phyloP scores from a whole-genome alignment of 768 basidiomycete genomes.

The Mycena floridula region DNA sequence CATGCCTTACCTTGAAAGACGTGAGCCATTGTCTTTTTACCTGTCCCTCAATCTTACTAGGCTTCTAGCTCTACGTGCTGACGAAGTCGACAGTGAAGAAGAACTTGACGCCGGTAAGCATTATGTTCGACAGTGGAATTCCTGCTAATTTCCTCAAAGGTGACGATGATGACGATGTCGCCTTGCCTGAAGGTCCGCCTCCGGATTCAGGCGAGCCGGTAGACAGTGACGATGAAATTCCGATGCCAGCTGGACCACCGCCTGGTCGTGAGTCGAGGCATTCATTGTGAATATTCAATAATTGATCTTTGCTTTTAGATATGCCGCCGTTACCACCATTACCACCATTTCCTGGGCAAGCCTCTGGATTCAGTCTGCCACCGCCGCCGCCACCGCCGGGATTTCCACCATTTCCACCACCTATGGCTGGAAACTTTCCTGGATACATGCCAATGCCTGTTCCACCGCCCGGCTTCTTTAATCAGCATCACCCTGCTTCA shows the following conservation, averaged over 20 bases:
- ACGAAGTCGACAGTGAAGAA: conserved; percentile 59
- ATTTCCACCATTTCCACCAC: conserved; percentile 22
- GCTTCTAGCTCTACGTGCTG: conserved; percentile 47
- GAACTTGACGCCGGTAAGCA: conserved; percentile 46
- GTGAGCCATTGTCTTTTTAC: conserved; percentile 42
- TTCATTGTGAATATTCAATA: conserved; percentile 8
- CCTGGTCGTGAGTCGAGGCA: conserved; percentile 25
- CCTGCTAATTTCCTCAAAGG: conserved; percentile 2
- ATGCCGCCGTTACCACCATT: conserved; percentile 16
- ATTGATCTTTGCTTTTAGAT: no score
- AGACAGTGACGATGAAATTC: conserved; percentile 77
- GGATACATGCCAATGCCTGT: conserved; percentile 21
- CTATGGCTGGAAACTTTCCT: conserved; percentile 21
- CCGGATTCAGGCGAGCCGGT: conserved; percentile 42
- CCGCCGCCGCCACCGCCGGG: conserved; percentile 8
- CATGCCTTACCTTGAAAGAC: conserved; percentile 89
- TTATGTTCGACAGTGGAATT: background rate
- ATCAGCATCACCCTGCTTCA: conserved; percentile 42
- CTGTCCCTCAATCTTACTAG: background rate
- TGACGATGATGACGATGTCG: conserved; percentile 53
- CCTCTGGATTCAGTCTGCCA: conserved; percentile 17
- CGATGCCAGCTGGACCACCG: conserved; percentile 82
- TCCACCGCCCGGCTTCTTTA: conserved; percentile 53
- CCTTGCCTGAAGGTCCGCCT: conserved; percentile 61
- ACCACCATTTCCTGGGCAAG: conserved; percentile 23